Evolutionary conservation across 495 filamentous ascomycete species (phyloP).

Genomic region (Haplographium delicatum): DNA sequence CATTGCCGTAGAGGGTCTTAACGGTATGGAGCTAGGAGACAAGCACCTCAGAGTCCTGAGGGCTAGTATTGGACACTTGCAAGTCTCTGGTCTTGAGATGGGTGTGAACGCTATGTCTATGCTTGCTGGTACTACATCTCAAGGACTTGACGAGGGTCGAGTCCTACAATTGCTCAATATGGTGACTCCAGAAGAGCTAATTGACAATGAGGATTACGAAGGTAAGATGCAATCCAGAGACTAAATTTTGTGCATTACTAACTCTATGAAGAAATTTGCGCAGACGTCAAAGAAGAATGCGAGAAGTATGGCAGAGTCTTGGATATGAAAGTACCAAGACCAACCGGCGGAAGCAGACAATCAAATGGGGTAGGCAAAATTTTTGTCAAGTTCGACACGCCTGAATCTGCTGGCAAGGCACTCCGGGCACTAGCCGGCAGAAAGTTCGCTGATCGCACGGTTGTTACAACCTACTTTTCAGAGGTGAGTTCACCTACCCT

Average conservation of each 20-base stretch:
- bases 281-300: constrained; percentile 90
- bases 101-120: constrained; percentile 98
- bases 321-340: constrained; percentile 86
- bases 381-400: constrained; percentile 82
- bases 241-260: neutral
- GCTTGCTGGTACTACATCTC: constrained; percentile 88
- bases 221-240: constrained; percentile 44
- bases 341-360: constrained; percentile 71
- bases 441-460: constrained; percentile 92
- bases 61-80: constrained; percentile 87
- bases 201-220: constrained; percentile 91
- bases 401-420: constrained; percentile 76
- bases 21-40: constrained; percentile 88
- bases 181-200: constrained; percentile 92
- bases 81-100: constrained; percentile 87
- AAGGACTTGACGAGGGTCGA: constrained; percentile 66
- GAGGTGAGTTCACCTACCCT: constrained; percentile 53
- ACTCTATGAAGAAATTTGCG: constrained; percentile 71
- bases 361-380: constrained; percentile 95
- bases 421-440: constrained; percentile 82
- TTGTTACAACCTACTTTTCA: constrained; percentile 92
- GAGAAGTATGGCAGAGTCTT: constrained; percentile 79
- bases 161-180: constrained; percentile 94
- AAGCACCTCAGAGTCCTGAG: constrained; percentile 77
- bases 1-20: constrained; percentile 84